These are phyloP conservation scores for Salix viminalis DNA, from an alignment of 345 rosid genomes.

Conservation along the genomic window DNA sequence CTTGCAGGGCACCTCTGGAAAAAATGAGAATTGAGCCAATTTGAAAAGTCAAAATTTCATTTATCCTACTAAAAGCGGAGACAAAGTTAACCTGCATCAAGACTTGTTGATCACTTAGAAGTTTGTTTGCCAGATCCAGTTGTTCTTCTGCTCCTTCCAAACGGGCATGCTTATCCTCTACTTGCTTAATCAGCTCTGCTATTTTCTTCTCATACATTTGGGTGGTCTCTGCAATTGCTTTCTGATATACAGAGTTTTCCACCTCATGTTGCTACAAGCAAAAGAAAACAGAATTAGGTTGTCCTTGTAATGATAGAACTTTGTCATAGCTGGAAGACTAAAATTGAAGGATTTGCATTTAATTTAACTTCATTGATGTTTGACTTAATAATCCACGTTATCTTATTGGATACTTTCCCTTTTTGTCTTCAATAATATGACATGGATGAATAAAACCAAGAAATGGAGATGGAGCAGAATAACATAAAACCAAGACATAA, in stretches of 20 bases:
- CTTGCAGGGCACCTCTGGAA: neutral
- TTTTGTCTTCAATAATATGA: neutral
- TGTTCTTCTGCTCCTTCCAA: slow-evolving; percentile 49
- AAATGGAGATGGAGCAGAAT: neutral
- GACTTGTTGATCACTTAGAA: slow-evolving; percentile 47
- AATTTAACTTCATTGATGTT: too few relatives aligned
- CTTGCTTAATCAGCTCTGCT: slow-evolving; percentile 50
- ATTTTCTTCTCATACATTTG: slow-evolving; percentile 63
- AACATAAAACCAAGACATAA: neutral
- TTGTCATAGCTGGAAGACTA: neutral
- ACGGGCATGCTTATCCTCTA: slow-evolving; percentile 47
- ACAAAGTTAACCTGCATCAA: slow-evolving; percentile 49
- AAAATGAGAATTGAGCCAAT: neutral
- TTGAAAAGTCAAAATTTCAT: neutral
- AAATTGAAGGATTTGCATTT: too few relatives aligned
- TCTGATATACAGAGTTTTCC: slow-evolving; percentile 52
- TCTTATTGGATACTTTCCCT: too few relatives aligned
- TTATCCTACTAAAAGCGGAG: neutral
- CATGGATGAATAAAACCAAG: neutral
- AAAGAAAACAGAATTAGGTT: slow-evolving; percentile 13
- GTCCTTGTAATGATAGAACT: neutral
- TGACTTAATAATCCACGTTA: too few relatives aligned
- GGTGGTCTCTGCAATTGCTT: slow-evolving; percentile 64
- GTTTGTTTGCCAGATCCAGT: slow-evolving; percentile 38
- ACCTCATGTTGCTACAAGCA: slow-evolving; percentile 52